These are phyloP conservation scores for Salix exigua DNA, from an alignment of 345 rosid species.

Conservation along the genomic window DNA sequence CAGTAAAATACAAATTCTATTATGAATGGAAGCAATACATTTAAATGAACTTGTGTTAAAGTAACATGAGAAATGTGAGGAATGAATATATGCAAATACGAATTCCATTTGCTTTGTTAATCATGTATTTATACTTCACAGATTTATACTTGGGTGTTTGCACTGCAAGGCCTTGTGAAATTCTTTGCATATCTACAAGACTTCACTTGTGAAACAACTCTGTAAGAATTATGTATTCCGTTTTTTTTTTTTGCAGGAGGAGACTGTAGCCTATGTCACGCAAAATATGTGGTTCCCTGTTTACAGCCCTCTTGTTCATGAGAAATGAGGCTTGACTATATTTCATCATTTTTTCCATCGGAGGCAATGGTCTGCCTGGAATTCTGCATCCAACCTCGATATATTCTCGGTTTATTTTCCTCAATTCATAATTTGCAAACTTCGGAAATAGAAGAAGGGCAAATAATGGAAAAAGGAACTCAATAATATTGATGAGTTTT, in stretches of 20 bases:
- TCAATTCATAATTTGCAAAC: conserved; percentile 1
- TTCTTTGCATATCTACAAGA: not conserved
- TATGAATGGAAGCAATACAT: not conserved
- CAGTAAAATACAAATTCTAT: not conserved
- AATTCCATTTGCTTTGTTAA: not conserved
- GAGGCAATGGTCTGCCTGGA: not conserved
- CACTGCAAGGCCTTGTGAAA: not conserved
- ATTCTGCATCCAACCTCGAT: not conserved
- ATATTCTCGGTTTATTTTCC: not conserved
- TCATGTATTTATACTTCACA: not conserved
- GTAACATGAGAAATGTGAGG: not conserved
- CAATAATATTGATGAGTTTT: not conserved
- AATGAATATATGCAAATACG: not conserved
- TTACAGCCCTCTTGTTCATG: conserved; percentile 91
- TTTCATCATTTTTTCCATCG: not conserved
- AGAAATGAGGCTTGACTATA: conserved; percentile 42
- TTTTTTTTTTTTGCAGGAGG: conserved; percentile 59
- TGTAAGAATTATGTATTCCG: not conserved
- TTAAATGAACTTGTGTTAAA: not conserved
- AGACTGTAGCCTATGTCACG: conserved; percentile 59
- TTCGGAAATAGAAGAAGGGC: conserved; percentile 1
- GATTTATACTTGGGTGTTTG: not conserved
- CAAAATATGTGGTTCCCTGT: conserved; percentile 86
- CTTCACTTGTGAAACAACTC: not conserved
- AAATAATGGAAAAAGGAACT: not conserved